These are phyloP conservation scores for Kwoniella bestiolae DNA, from an alignment of 768 basidiomycete species.

Conservation along the genomic window DNA sequence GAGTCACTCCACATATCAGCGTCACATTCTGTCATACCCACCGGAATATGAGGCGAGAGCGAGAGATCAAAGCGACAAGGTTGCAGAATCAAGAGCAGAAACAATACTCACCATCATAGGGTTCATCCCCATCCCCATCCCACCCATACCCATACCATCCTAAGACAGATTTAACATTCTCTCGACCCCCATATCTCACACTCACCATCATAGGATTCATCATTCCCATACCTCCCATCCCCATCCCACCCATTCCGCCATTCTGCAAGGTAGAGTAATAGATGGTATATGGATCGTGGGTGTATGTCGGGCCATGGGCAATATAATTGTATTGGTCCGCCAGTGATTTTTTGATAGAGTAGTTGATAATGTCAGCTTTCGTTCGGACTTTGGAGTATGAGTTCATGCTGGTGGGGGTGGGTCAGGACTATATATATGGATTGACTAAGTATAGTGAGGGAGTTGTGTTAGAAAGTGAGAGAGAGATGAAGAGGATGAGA, in stretches of 20 bases:
- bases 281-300: not conserved
- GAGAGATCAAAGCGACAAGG: too few species aligned
- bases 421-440: not conserved
- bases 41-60: too few species aligned
- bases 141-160: constrained; percentile 61
- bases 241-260: constrained; percentile 27
- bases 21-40: too few species aligned
- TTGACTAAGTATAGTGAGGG: not conserved
- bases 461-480: not conserved
- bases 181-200: constrained; percentile 42
- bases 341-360: constrained; percentile 14
- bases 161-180: too few species aligned
- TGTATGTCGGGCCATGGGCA: not conserved
- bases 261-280: not conserved
- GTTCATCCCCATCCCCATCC: constrained; percentile 63
- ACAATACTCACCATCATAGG: constrained; percentile 27
- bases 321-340: not conserved
- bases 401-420: not conserved
- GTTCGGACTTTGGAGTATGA: constrained; percentile 19
- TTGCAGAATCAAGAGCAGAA: too few species aligned
- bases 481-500: not conserved
- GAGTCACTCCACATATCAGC: constrained; percentile 1
- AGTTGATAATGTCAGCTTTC: constrained; percentile 22
- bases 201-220: constrained; percentile 50
- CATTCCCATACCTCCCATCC: constrained; percentile 52